phyloP scores from a whole-genome alignment of 176 grass and related monocot species.

The Rhynchospora pubera region DNA sequence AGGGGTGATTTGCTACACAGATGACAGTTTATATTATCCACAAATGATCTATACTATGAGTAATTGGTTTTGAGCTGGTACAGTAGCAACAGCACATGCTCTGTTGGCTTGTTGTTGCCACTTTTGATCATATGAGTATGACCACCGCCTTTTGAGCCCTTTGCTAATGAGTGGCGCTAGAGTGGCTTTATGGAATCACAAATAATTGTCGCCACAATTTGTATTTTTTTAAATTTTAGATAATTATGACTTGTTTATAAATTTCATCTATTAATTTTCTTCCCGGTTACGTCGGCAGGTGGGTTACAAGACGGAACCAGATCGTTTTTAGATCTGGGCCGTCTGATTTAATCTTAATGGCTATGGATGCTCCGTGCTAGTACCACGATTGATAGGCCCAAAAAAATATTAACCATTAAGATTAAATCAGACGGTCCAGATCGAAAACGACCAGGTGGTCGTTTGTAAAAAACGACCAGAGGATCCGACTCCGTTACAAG shows the following conservation, averaged over 20 bases:
- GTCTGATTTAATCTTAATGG: too few species aligned
- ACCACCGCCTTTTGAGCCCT: neutral
- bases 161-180: neutral
- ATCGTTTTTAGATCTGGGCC: too few species aligned
- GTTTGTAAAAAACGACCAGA: too few species aligned
- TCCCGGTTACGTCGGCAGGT: neutral
- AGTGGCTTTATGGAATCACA: neutral
- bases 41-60: neutral
- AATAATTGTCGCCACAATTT: neutral
- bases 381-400: too few species aligned
- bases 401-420: too few species aligned
- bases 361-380: too few species aligned
- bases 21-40: neutral
- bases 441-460: too few species aligned
- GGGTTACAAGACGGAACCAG: too few species aligned
- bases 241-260: neutral
- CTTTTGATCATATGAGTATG: neutral
- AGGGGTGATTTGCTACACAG: neutral
- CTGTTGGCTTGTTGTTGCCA: neutral
- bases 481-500: too few species aligned
- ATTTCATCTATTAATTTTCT: neutral
- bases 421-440: too few species aligned
- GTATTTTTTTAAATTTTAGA: neutral
- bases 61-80: neutral
- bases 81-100: neutral